Evolutionary conservation across 2,329 filamentous ascomycete species (phyloP).

Genomic region (Aspergillus terreus): DNA sequence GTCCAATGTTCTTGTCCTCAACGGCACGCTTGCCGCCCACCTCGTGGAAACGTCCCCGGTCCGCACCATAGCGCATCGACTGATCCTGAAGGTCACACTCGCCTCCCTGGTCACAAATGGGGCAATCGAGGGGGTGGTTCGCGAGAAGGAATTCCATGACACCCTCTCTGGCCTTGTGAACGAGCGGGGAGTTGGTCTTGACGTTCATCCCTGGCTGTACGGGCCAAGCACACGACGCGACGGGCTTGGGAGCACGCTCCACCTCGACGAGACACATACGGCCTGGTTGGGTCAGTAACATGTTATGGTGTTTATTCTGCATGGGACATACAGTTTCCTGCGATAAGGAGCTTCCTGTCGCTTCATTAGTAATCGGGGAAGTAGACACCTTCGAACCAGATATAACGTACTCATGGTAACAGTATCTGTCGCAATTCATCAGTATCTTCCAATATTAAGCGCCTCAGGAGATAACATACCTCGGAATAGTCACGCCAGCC

Average conservation of each 20-base stretch:
- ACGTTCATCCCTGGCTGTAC: constrained; percentile 99
- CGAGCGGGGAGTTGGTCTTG: constrained; percentile 93
- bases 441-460: constrained; percentile 20
- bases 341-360: constrained; percentile 89
- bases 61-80: constrained; percentile 96
- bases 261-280: constrained; percentile 99
- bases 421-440: constrained; percentile 63
- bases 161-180: constrained; percentile 96
- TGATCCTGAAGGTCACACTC: constrained; percentile 99
- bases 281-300: constrained; percentile 29
- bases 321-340: constrained; percentile 72
- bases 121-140: constrained; percentile 94
- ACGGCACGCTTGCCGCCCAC: constrained; percentile 92
- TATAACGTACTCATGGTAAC: constrained; percentile 84
- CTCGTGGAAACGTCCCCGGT: constrained; percentile 96
- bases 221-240: constrained; percentile 97
- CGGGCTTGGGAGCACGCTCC: constrained; percentile 91
- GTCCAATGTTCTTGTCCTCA: constrained; percentile 99
- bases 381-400: constrained; percentile 12
- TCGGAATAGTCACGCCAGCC: constrained; percentile 83
- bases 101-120: constrained; percentile 97
- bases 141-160: constrained; percentile 98
- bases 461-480: constrained; percentile 48
- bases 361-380: constrained; percentile 22
- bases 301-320: not conserved